phyloP scores from a whole-genome alignment of 1,284 basidiomycete genomes.

The Singerocomus rubriflavus region DNA sequence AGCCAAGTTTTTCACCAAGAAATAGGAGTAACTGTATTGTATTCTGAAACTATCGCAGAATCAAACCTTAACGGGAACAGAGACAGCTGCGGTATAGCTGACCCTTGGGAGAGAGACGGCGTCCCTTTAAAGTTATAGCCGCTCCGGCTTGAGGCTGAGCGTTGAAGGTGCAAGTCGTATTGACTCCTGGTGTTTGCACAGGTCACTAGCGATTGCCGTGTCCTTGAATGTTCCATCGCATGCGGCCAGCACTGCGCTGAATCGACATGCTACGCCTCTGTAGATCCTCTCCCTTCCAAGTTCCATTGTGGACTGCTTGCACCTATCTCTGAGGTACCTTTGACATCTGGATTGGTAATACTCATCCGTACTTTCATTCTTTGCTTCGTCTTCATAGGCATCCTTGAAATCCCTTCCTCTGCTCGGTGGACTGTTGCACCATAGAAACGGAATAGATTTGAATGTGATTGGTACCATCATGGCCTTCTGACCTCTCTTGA shows the following conservation, averaged over 20 bases:
- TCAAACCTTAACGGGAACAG: too few relatives aligned
- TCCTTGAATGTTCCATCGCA: constrained; percentile 5
- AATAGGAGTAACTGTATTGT: constrained; percentile 14
- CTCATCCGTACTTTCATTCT: constrained; percentile 14
- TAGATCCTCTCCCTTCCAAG: constrained; percentile 14
- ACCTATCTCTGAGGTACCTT: constrained; percentile 37
- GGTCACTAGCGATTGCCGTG: background rate
- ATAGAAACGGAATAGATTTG: constrained; percentile 1
- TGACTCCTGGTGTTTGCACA: constrained; percentile 5
- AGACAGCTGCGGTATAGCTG: too few relatives aligned
- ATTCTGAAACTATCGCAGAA: background rate
- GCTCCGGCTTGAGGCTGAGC: background rate
- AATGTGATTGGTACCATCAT: constrained; percentile 1
- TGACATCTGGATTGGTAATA: constrained; percentile 31
- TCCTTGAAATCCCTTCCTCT: background rate
- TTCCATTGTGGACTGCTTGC: constrained; percentile 43
- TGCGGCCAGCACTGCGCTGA: background rate
- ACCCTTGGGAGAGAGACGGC: too few relatives aligned
- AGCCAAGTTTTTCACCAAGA: constrained; percentile 68
- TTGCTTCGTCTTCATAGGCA: constrained; percentile 12
- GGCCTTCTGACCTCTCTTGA: constrained; percentile 11
- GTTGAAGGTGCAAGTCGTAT: too few relatives aligned
- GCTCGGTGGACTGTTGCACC: background rate
- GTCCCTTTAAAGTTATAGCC: too few relatives aligned
- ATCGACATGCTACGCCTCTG: background rate